Conservation (phyloP, 2,329 filamentous ascomycete species). For the Cadophora sp. region DNA sequence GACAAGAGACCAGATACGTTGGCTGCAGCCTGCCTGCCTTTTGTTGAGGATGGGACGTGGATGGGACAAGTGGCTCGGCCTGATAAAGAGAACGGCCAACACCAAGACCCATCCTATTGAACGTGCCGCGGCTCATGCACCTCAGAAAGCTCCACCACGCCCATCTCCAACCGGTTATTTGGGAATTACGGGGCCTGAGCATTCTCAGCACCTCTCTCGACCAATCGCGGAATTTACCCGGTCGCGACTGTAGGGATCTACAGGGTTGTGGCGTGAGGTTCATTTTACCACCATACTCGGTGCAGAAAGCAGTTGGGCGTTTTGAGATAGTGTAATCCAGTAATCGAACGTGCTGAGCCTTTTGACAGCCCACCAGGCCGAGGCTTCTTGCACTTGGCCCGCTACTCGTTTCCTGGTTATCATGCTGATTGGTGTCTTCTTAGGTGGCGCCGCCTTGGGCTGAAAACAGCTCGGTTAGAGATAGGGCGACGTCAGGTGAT, state of each 20-base stretch:
- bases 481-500: not conserved
- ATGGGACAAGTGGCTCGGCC: constrained; percentile 6
- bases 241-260: not conserved
- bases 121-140: constrained; percentile 18
- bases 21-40: constrained; percentile 8
- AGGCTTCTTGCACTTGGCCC: not conserved
- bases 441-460: not conserved
- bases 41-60: constrained; percentile 11
- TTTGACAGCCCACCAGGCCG: constrained; percentile 6
- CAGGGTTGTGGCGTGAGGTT: not conserved
- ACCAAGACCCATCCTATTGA: constrained; percentile 6
- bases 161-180: constrained; percentile 5
- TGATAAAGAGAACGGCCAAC: not conserved
- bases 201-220: not conserved
- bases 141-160: not conserved
- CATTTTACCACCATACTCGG: not conserved
- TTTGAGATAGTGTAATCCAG: not conserved
- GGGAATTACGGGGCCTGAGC: not conserved
- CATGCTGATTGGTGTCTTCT: not conserved
- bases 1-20: not conserved
- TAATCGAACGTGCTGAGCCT: not conserved
- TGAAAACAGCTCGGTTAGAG: not conserved
- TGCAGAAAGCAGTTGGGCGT: not conserved
- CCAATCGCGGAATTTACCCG: constrained; percentile 11
- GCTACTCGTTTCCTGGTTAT: not conserved